Base-by-base conservation (phyloP, 140 eudicot genomes). In the Erigeron philadelphicus region DNA sequence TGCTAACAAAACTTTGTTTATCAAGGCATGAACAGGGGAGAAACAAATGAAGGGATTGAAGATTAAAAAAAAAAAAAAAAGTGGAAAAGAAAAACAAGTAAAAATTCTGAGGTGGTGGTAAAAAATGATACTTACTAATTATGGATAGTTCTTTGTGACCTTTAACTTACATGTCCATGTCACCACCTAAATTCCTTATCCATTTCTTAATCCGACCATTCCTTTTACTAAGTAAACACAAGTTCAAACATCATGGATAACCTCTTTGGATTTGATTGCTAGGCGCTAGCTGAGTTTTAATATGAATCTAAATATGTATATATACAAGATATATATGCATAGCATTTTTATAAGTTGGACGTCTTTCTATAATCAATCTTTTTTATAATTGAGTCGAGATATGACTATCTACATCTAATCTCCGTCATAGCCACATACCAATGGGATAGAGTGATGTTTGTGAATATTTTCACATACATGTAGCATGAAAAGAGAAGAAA, bases 71-170 rank as follows among this genome's bases (percentile, higher is more conserved):
- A 52, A 68, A 16, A 15, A 45, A 21, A 48, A 50, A 62, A 10
- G 42, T 6, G 12, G 13, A 64, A 6, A 49, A 49, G 0, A 12
- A 52, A 38, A 59, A 38, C 8, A 1, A 40, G 21, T 8, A 18
- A 31, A 66, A 45, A 19, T 46, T 58, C 43, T 31, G 64, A n/a
- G 74, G 74, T 60, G 69, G 19, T 48, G 69, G 61, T 35, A 17
- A 67, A 59, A 75, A 45, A 59, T 49, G 58, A 58, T 57, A 75
- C 6, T 58, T 67, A 48, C 79, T 59, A 67, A 75, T 67, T 59
- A 5, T 47, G 64, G 70, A 67, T 67, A 47, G 56, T 48, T n/a
- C 21, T 46, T 67, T 75, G 55, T 75, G 69, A 67, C 79, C 79
- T 58, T 75, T 67, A 18, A 35, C n/a, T 59, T 49, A 12, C 13